phyloP scores from a whole-genome alignment of 805 yeast genomes.

The Yamadazyma akitaensis region DNA sequence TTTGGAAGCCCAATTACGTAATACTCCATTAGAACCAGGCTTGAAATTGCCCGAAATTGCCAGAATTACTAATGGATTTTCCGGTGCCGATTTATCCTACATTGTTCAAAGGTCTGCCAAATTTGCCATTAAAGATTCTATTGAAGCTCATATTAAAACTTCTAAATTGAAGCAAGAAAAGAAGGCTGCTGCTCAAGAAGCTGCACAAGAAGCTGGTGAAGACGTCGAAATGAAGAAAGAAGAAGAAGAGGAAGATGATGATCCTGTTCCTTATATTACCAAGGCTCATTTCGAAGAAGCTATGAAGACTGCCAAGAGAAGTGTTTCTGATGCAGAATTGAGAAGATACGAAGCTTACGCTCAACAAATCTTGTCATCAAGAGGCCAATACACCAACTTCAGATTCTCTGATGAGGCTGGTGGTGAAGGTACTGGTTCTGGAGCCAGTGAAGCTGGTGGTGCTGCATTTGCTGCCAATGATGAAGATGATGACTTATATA shows the following conservation, averaged over 20 bases:
- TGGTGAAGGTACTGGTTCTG: slow-evolving; percentile 16
- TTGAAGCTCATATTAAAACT: slow-evolving; percentile 62
- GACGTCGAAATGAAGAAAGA: slow-evolving; percentile 38
- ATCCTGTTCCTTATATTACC: slow-evolving; percentile 94
- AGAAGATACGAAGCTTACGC: slow-evolving; percentile 99
- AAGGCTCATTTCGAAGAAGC: slow-evolving; percentile 97
- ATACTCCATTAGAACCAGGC: slow-evolving; percentile 98
- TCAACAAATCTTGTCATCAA: slow-evolving; percentile 91
- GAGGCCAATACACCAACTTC: slow-evolving; percentile 92
- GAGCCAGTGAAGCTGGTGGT: slow-evolving; percentile 28
- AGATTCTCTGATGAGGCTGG: slow-evolving; percentile 60
- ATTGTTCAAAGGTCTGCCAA: slow-evolving; percentile 98
- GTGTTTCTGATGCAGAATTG: slow-evolving; percentile 94
- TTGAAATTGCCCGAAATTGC: slow-evolving; percentile 85
- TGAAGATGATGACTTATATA: slow-evolving; percentile 64
- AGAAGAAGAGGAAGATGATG: slow-evolving; percentile 69
- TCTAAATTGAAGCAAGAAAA: slow-evolving; percentile 39
- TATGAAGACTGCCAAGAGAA: slow-evolving; percentile 98
- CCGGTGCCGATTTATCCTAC: slow-evolving; percentile 98
- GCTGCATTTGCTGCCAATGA: slow-evolving; percentile 52
- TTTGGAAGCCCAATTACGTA: slow-evolving; percentile 92
- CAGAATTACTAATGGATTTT: slow-evolving; percentile 92
- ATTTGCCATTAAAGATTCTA: slow-evolving; percentile 96
- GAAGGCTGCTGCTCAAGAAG: slow-evolving; percentile 15
- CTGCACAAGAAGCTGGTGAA: slow-evolving; percentile 49